Conservation (phyloP, 78 protist genomes). For the Neovahlkampfia damariscottae region DNA sequence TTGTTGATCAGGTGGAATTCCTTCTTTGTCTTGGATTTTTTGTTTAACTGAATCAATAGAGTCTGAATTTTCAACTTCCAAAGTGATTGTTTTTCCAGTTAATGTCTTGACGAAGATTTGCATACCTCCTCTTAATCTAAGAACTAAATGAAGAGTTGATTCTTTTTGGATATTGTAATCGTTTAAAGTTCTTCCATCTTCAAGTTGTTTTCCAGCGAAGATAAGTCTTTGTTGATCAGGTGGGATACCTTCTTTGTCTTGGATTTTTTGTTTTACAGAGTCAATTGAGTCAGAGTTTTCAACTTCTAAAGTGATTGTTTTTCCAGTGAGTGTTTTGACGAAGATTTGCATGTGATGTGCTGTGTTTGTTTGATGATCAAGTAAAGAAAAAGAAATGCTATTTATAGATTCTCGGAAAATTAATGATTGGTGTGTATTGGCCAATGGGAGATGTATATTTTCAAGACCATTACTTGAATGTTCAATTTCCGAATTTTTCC, state of each 20-base stretch:
- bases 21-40: slow-evolving; percentile 96
- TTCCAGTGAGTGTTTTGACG: slow-evolving; percentile 92
- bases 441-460: too few relatives aligned
- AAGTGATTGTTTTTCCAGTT: slow-evolving; percentile 95
- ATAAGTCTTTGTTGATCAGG: slow-evolving; percentile 98
- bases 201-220: slow-evolving; percentile 98
- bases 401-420: too few relatives aligned
- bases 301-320: slow-evolving; percentile 95
- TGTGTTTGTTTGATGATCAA: too few relatives aligned
- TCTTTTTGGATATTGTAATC: slow-evolving; percentile 86
- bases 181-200: slow-evolving; percentile 81
- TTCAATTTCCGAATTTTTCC: too few relatives aligned
- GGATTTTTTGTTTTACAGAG: slow-evolving; percentile 94
- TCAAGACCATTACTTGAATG: too few relatives aligned
- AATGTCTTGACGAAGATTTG: slow-evolving; percentile 87
- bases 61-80: slow-evolving; percentile 89
- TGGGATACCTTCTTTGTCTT: slow-evolving; percentile 96
- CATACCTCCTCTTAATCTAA: slow-evolving; percentile 56
- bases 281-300: slow-evolving; percentile 90
- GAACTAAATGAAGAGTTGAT: slow-evolving; percentile 71
- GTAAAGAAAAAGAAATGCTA: too few relatives aligned
- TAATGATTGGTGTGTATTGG: too few relatives aligned
- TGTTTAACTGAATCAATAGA: slow-evolving; percentile 57
- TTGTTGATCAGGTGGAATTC: slow-evolving; percentile 98
- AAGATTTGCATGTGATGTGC: slow-evolving; percentile 93